Evolutionary conservation across 345 rosid species (phyloP).

Genomic region (Carallia pectinifolia): DNA sequence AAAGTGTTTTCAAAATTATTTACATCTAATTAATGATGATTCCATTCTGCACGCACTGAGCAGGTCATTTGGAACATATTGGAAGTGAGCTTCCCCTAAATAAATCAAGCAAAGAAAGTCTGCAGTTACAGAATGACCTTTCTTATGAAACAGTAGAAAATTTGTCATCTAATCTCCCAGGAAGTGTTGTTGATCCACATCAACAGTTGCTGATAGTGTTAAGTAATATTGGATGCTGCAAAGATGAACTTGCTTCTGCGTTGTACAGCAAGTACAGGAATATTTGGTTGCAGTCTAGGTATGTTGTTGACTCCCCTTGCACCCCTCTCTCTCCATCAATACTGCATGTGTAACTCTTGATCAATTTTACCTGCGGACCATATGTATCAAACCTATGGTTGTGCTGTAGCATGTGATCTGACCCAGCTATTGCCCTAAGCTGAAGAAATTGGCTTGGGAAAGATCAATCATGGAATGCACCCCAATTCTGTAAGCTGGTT

Average conservation of each 20-base stretch:
- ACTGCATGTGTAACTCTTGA: neutral
- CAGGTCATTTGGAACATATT: conserved; percentile 64
- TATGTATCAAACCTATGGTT: neutral
- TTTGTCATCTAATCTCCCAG: conserved; percentile 46
- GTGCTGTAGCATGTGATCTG: neutral
- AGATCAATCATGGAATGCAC: neutral
- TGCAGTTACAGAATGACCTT: conserved; percentile 60
- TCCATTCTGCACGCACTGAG: conserved; percentile 14
- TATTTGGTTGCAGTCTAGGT: conserved; percentile 79
- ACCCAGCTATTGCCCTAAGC: neutral
- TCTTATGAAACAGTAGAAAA: conserved; percentile 47
- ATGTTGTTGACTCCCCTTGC: conserved; percentile 16
- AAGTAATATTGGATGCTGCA: conserved; percentile 95
- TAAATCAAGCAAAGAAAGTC: conserved; percentile 50
- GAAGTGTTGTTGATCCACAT: conserved; percentile 70
- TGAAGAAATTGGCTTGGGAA: neutral
- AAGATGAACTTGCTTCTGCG: conserved; percentile 81
- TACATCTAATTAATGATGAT: conserved; percentile 13
- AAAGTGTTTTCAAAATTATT: neutral
- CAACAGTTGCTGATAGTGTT: conserved; percentile 71
- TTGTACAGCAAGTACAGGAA: conserved; percentile 74
- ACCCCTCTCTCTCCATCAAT: neutral
- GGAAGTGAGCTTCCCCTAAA: conserved; percentile 52
- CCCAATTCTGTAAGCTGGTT: neutral
- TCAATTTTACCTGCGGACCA: neutral